These are phyloP conservation scores for Lyophyllum shimeji DNA, from an alignment of 768 basidiomycete species.

Conservation along the genomic window DNA sequence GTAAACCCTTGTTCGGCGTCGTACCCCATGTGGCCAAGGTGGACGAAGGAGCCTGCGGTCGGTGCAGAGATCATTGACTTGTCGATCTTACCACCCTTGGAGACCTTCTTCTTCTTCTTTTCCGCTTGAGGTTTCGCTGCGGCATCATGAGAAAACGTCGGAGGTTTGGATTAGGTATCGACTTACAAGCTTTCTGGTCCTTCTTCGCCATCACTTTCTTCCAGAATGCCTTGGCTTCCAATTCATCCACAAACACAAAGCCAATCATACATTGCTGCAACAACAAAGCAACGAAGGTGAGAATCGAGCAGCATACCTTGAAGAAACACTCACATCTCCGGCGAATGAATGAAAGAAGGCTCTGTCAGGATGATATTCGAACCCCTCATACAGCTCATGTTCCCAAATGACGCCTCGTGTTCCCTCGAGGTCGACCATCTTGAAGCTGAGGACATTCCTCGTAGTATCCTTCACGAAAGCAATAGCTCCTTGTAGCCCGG, in stretches of 20 bases:
- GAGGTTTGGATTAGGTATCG: background rate
- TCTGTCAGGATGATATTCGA: slow-evolving; percentile 82
- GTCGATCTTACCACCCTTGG: slow-evolving; percentile 79
- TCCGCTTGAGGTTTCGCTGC: slow-evolving; percentile 49
- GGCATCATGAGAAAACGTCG: slow-evolving; percentile 10
- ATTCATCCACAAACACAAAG: slow-evolving; percentile 84
- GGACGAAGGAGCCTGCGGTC: slow-evolving; percentile 74
- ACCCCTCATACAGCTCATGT: slow-evolving; percentile 82
- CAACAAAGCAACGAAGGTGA: too few species aligned
- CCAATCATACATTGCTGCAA: slow-evolving; percentile 88
- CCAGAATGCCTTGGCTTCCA: slow-evolving; percentile 79
- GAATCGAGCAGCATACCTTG: background rate
- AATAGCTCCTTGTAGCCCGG: slow-evolving; percentile 85
- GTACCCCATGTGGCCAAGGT: slow-evolving; percentile 95
- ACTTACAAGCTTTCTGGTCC: slow-evolving; percentile 51
- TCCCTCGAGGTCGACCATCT: slow-evolving; percentile 81
- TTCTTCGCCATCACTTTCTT: slow-evolving; percentile 82
- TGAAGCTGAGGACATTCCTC: slow-evolving; percentile 60
- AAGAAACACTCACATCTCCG: slow-evolving; percentile 73
- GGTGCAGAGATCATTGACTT: slow-evolving; percentile 92
- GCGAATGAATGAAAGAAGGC: slow-evolving; percentile 92
- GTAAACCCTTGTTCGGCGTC: slow-evolving; percentile 86
- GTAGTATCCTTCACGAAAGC: slow-evolving; percentile 65
- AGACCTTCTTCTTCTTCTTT: slow-evolving; percentile 58
- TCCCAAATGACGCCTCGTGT: slow-evolving; percentile 91